A percentile compares a stretch with the other conserved stretches of the same genome.
Evolutionary conservation across 2,329 filamentous ascomycete genomes (phyloP).

Genomic region (Beauveria medogensis): DNA sequence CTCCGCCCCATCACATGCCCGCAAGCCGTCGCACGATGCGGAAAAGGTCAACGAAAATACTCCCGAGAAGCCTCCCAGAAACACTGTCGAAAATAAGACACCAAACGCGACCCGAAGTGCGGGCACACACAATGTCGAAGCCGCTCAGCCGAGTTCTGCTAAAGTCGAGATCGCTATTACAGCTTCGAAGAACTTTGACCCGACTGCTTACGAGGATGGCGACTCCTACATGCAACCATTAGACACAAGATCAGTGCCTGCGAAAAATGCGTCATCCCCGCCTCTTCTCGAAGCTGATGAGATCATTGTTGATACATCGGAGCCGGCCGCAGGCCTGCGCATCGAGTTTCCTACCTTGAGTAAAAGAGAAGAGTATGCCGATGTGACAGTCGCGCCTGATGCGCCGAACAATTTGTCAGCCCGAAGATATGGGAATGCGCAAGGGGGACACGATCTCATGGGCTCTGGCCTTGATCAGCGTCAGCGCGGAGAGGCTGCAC

Average conservation of each 20-base stretch:
- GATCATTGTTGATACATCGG: neutral
- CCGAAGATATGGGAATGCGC: slow-evolving; percentile 46
- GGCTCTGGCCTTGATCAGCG: slow-evolving; percentile 67
- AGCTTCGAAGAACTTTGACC: slow-evolving; percentile 32
- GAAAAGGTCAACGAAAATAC: neutral
- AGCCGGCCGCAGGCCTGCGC: slow-evolving; percentile 25
- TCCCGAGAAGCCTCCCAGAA: neutral
- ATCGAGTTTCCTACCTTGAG: slow-evolving; percentile 34
- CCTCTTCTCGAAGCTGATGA: neutral
- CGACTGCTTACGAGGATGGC: slow-evolving; percentile 28
- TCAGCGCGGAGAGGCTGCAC: slow-evolving; percentile 68
- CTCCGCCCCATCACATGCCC: neutral
- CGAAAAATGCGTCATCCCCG: neutral
- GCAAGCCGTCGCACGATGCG: slow-evolving; percentile 12
- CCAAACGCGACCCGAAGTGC: neutral
- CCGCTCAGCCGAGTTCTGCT: slow-evolving; percentile 27
- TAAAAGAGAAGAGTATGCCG: slow-evolving; percentile 39
- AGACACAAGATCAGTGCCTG: neutral
- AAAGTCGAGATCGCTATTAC: slow-evolving; percentile 42
- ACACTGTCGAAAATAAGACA: neutral
- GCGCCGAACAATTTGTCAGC: slow-evolving; percentile 39
- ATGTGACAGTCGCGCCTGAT: slow-evolving; percentile 38
- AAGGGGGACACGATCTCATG: slow-evolving; percentile 48
- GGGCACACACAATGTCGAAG: slow-evolving; percentile 18
- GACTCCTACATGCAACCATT: slow-evolving; percentile 16